Conservation (phyloP, 495 filamentous ascomycete species). For the Neurospora terricola region DNA sequence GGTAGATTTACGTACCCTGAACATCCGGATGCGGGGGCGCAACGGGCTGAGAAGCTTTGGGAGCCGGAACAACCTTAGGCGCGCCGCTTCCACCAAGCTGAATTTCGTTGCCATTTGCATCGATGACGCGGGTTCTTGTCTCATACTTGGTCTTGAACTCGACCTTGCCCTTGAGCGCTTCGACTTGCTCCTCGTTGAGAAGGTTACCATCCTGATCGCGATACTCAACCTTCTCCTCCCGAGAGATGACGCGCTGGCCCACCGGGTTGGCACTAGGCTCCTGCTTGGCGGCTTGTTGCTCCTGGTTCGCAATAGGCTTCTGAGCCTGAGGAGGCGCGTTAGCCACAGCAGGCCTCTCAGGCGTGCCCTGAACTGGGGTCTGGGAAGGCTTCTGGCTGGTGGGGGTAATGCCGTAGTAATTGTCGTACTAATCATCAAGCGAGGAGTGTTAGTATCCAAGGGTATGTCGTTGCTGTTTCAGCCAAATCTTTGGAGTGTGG, state of each 20-base stretch:
- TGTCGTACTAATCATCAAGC: slow-evolving; percentile 29
- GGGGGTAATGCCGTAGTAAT: slow-evolving; percentile 24
- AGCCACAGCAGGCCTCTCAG: not conserved
- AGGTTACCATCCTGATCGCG: slow-evolving; percentile 90
- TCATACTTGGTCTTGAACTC: slow-evolving; percentile 92
- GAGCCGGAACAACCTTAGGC: slow-evolving; percentile 8
- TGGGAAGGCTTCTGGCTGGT: slow-evolving; percentile 22
- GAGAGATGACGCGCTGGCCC: slow-evolving; percentile 47
- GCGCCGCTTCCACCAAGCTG: slow-evolving; percentile 26
- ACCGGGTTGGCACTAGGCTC: slow-evolving; percentile 12
- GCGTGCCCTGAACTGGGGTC: slow-evolving; percentile 8
- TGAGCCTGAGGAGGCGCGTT: slow-evolving; percentile 7
- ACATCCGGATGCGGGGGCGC: slow-evolving; percentile 81
- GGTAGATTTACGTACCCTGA: slow-evolving; percentile 38
- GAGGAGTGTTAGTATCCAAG: slow-evolving; percentile 10
- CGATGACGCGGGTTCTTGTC: slow-evolving; percentile 75
- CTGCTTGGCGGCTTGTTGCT: slow-evolving; percentile 9
- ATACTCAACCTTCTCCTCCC: slow-evolving; percentile 85
- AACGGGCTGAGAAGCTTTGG: slow-evolving; percentile 23
- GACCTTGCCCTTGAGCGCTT: slow-evolving; percentile 78
- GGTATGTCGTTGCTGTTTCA: not conserved
- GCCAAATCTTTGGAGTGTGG: not conserved
- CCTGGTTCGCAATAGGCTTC: slow-evolving; percentile 10
- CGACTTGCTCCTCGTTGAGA: slow-evolving; percentile 72
- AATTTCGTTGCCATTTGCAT: slow-evolving; percentile 64